These are phyloP conservation scores for Tolypocladium ophioglossoides DNA, from an alignment of 2,329 filamentous ascomycete genomes.

Conservation along the genomic window DNA sequence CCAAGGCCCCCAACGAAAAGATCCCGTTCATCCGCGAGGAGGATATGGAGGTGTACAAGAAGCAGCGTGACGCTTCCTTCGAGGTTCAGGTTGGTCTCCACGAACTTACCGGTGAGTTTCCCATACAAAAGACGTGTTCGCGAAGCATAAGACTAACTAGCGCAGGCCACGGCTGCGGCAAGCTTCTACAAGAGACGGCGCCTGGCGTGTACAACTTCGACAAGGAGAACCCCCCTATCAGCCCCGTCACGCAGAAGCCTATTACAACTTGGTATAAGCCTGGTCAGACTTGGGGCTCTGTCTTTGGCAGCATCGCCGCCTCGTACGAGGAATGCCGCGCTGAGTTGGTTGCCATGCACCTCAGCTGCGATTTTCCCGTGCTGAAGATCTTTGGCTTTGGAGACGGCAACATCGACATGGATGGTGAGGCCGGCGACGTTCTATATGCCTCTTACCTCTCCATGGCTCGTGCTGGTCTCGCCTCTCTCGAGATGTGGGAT, in stretches of 20 bases:
- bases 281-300: constrained; percentile 87
- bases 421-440: constrained; percentile 71
- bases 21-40: constrained; percentile 78
- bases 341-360: constrained; percentile 85
- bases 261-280: constrained; percentile 87
- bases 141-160: constrained; percentile 6
- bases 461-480: constrained; percentile 89
- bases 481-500: constrained; percentile 89
- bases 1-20: constrained; percentile 84
- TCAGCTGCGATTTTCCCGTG: constrained; percentile 81
- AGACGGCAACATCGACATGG: constrained; percentile 61
- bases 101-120: constrained; percentile 52
- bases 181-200: constrained; percentile 81
- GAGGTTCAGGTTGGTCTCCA: constrained; percentile 95
- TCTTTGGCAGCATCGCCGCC: constrained; percentile 79
- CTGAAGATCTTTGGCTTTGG: constrained; percentile 89
- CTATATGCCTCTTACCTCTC: constrained; percentile 80
- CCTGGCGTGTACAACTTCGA: constrained; percentile 85
- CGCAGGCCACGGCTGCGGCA: constrained; percentile 77
- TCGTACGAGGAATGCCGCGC: constrained; percentile 93
- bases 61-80: constrained; percentile 78
- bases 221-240: constrained; percentile 66
- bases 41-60: constrained; percentile 69
- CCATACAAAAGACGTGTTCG: neutral
- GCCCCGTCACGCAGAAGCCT: constrained; percentile 64